phyloP scores from a whole-genome alignment of 2,329 filamentous ascomycete species.

The Capronia coronata region DNA sequence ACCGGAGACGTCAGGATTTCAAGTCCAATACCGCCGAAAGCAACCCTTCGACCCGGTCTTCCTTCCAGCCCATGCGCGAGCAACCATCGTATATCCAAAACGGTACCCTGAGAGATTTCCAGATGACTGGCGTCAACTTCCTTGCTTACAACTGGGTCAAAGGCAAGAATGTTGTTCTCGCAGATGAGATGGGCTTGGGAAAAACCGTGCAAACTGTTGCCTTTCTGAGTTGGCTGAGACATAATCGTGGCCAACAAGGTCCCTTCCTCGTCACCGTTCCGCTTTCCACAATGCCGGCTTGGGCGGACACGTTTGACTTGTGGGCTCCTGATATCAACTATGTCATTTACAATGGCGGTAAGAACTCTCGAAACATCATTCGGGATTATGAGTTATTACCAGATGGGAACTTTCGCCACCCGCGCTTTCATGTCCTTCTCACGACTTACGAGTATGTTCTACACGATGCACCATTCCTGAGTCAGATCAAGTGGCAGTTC shows the following conservation, averaged over 20 bases:
- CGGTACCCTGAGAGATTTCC: slow-evolving; percentile 84
- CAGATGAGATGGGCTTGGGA: slow-evolving; percentile 96
- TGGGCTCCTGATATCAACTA: slow-evolving; percentile 97
- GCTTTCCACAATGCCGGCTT: slow-evolving; percentile 92
- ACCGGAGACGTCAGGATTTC: slow-evolving; percentile 74
- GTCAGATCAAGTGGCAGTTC: slow-evolving; percentile 94
- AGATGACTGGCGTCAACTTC: slow-evolving; percentile 90
- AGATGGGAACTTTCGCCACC: slow-evolving; percentile 77
- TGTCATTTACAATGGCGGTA: slow-evolving; percentile 89
- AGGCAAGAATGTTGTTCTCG: slow-evolving; percentile 90
- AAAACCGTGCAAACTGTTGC: slow-evolving; percentile 97
- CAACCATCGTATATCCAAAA: slow-evolving; percentile 80
- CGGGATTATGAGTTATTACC: slow-evolving; percentile 82
- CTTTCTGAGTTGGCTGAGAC: slow-evolving; percentile 94
- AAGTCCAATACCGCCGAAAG: slow-evolving; percentile 71
- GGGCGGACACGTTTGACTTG: slow-evolving; percentile 94
- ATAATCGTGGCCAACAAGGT: slow-evolving; percentile 81
- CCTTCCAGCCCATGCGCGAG: slow-evolving; percentile 64
- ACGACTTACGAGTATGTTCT: slow-evolving; percentile 97
- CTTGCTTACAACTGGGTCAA: slow-evolving; percentile 93
- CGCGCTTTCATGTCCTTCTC: slow-evolving; percentile 94
- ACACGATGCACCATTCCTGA: slow-evolving; percentile 73
- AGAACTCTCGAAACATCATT: slow-evolving; percentile 77
- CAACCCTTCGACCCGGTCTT: slow-evolving; percentile 65
- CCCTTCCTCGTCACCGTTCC: slow-evolving; percentile 97